Evolutionary conservation across 2,329 filamentous ascomycete species (phyloP), one percentile per base, ranked within the genome.

Genomic region (Phymatotrichopsis omnivora): DNA sequence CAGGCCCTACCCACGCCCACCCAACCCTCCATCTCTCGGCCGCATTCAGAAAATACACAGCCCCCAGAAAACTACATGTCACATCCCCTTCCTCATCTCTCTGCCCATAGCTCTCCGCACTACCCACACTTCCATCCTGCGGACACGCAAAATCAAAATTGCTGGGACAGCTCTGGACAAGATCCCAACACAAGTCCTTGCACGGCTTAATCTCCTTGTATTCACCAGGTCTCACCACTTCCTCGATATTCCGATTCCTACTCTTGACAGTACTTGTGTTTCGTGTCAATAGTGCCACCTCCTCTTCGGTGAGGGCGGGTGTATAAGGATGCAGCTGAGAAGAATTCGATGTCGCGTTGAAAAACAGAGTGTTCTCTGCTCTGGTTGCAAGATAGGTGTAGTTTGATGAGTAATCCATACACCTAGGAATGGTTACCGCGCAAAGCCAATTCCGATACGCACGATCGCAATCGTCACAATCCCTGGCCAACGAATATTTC

Each of bases 371-470:
- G 24, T 70, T 76, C 42, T 85, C 73, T 58, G 89, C 91, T 34
- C 91, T 81, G 16, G 72, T 68, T 49, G 78, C 74, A 2, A 85
- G 71, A 59, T 67, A 77, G 2, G 68, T 42, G 11, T 69, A 67
- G 2, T 62, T 58, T 37, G 70, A 75, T 39, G 72, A 75, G 58
- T 83, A 91, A 65, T 95, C 89, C 59, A 85, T 80, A 67, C 91
- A 98, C 23, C 87, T 82, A 1, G 91, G 91, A 51, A 98, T 91
- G 12, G 78, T 82, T 22, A 96, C 86, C 19, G 85, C 82, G 67
- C 91, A 98, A 16, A 98, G 78, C 91, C 91, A 98, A 59, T 78
- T 71, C 63, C 93, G 95, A 72, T 98, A 98, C 7, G 85, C 85
- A 1, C 62, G 60, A 12, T 70, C 75, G 64, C 91, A 98, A 63